Evolutionary conservation across 169 alveolate genomes (phyloP).

Genomic region (Ichthyophthirius multifiliis): DNA sequence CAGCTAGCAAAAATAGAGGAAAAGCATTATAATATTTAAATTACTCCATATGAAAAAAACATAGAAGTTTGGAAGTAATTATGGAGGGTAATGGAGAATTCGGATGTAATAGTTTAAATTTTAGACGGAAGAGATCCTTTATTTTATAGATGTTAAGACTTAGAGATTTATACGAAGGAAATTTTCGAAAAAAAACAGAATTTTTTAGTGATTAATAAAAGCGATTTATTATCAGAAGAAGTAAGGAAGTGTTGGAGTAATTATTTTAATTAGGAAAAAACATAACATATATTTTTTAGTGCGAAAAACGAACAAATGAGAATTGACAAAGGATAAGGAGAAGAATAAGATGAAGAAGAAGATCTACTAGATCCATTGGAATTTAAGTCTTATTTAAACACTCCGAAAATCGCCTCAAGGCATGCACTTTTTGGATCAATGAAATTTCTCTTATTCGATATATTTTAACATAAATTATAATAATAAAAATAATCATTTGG

Average conservation of each 20-base stretch:
- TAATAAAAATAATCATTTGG: no score
- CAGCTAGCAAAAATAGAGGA: slow-evolving; percentile 92
- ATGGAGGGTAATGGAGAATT: slow-evolving; percentile 98
- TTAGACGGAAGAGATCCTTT: slow-evolving; percentile 98
- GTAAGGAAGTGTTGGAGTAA: slow-evolving; percentile 91
- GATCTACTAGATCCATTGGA: slow-evolving; percentile 5
- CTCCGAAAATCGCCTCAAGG: slow-evolving; percentile 25
- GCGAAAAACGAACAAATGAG: slow-evolving; percentile 78
- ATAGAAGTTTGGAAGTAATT: slow-evolving; percentile 98
- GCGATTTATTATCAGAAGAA: slow-evolving; percentile 91
- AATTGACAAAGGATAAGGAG: slow-evolving; percentile 32
- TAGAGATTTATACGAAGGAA: slow-evolving; percentile 86
- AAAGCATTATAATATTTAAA: slow-evolving; percentile 81
- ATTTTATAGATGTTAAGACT: slow-evolving; percentile 87
- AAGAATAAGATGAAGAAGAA: slow-evolving; percentile 15
- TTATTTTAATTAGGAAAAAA: slow-evolving; percentile 84
- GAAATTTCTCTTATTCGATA: no score
- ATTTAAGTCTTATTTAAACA: slow-evolving; percentile 15
- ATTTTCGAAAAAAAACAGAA: slow-evolving; percentile 87
- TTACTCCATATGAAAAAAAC: slow-evolving; percentile 99
- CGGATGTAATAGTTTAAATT: slow-evolving; percentile 93
- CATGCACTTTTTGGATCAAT: background rate
- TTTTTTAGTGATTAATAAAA: slow-evolving; percentile 91
- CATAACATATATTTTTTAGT: slow-evolving; percentile 91
- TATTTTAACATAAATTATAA: no score